Evolutionary conservation across 345 rosid species (phyloP).

Genomic region (Kandelia obovata): DNA sequence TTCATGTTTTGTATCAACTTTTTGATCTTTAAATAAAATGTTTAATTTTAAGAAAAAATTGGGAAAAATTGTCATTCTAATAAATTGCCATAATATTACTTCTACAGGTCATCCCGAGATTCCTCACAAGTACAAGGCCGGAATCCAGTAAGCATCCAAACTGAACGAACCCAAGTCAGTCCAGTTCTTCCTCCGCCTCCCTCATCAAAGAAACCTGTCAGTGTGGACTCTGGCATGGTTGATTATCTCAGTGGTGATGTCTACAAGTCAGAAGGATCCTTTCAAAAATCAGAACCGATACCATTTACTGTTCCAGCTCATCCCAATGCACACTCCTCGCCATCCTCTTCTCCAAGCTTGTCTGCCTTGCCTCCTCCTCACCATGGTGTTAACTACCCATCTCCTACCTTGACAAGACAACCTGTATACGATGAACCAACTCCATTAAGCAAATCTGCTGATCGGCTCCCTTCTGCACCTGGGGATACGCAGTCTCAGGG

Average conservation of each 20-base stretch:
- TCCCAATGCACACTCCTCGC: conserved; percentile 36
- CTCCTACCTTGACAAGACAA: conserved; percentile 30
- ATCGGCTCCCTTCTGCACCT: conserved; percentile 72
- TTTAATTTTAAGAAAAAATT: background rate
- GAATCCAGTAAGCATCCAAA: conserved; percentile 36
- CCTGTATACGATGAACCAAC: conserved; percentile 59
- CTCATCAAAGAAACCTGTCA: conserved; percentile 62
- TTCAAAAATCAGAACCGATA: conserved; percentile 29
- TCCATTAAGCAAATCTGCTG: conserved; percentile 40
- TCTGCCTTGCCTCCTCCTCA: conserved; percentile 26
- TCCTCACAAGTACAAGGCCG: conserved; percentile 38
- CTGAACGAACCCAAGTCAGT: conserved; percentile 34
- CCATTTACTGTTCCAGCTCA: conserved; percentile 34
- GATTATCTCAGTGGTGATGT: conserved; percentile 93
- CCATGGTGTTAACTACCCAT: conserved; percentile 2
- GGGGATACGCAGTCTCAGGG: conserved; percentile 49
- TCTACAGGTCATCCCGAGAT: conserved; percentile 66
- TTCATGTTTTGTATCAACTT: background rate
- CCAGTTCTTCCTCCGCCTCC: conserved; percentile 90
- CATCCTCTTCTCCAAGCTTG: conserved; percentile 33
- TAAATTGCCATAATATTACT: conserved; percentile 6
- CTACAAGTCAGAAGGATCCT: conserved; percentile 54
- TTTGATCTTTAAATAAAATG: background rate
- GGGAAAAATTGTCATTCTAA: conserved; percentile 6
- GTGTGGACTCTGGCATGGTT: conserved; percentile 37